Base-by-base conservation (phyloP, 371 early-diverging fungal genomes). In the Rhizoclosmatium hyalinum region DNA sequence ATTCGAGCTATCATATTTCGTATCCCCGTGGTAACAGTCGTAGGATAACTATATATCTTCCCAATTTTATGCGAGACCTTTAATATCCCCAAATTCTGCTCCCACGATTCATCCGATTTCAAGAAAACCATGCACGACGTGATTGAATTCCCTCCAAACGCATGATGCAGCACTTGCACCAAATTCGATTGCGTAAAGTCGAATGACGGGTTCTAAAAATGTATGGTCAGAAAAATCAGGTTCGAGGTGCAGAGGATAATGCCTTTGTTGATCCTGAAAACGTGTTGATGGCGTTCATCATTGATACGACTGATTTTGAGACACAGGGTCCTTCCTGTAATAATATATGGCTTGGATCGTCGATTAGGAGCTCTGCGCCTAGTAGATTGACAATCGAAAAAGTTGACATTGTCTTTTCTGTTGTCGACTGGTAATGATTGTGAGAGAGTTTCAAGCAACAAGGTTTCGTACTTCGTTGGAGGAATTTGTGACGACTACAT, bases 121-220 rank as follows among this genome's bases (percentile, higher is more conserved):
- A 72, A 17, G 32, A 45, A 62, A 3, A 62, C 72, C 2, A 72
- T 19, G 24, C 19, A 72, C 2, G 60, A 4, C 8, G 50, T 41
- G 14, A 70, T 44, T n/a, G 70, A 57, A 45, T 71, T 75, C 14
- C 76, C 76, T 2, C 76, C 76, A 53, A 75, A 65, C 41, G 70
- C 70, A 21, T 61, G 70, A 39, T 39, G 44, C 17, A 75, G 60
- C 5, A 54, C 21, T 5, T 63, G 54, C 3, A 57, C 70, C n/a
- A 70, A 43, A 53, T 63, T 70, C 44, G 76, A 75, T 44, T 75
- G 70, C 3, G 54, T 8, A 21, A 53, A 44, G 45, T 75, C 76
- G 55, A 75, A 70, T 21, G 57, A 21, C 19, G 58, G 62, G 5
- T 41, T 45, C 60, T 55, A 42, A 12, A 32, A 3, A 17, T 17